Base-by-base conservation (phyloP, 108 stramenopile genomes). In the Cyclotella choctawhatcheeana region DNA sequence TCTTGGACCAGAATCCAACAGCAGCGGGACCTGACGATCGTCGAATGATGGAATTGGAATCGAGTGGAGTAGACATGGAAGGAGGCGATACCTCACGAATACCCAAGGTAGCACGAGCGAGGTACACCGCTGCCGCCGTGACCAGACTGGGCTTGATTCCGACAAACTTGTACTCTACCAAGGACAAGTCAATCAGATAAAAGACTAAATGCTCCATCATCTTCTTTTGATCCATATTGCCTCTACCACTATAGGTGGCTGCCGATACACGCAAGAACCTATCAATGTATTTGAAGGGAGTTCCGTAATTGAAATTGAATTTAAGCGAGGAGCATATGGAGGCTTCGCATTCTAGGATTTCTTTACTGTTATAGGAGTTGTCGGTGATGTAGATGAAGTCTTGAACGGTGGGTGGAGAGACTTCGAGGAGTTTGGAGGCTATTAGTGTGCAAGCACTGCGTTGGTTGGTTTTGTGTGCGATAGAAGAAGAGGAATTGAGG, bases 311-410 rank as follows among this genome's bases (percentile, higher is more conserved):
- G 31, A 91, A 67, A 30, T 74, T 70, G 75, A 90, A 89, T 48
- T 75, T 50, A 4, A 90, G 74, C n/a, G 74, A 53, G 31, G 76
- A 66, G 79, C 89, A 90, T n/a, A 92, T 75, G 10, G 68, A 35
- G 6, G 65, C 76, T 67, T 95, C 94, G 86, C 89, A 87, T 0
- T 79, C 70, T n/a, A 75, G 69, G 43, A 95, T 84, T 59, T 90
- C 76, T 29, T 74, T 75, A 16, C 26, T 47, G 32, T 59, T 73
- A 72, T 88, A 89, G 22, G 87, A 79, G 52, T 87, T 74, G 73
- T 89, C 91, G 47, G 90, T 78, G 29, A 95, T 88, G 77, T 90
- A 90, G 59, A 75, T 77, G 60, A 95, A 86, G 31, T 90, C 90
- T 8, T 83, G 56, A 3, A 82, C 69, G 25, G 62, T 58, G 21